These are phyloP conservation scores for Phalaenopsis aphrodite DNA, from an alignment of 106 monocot genomes.

Conservation along the genomic window DNA sequence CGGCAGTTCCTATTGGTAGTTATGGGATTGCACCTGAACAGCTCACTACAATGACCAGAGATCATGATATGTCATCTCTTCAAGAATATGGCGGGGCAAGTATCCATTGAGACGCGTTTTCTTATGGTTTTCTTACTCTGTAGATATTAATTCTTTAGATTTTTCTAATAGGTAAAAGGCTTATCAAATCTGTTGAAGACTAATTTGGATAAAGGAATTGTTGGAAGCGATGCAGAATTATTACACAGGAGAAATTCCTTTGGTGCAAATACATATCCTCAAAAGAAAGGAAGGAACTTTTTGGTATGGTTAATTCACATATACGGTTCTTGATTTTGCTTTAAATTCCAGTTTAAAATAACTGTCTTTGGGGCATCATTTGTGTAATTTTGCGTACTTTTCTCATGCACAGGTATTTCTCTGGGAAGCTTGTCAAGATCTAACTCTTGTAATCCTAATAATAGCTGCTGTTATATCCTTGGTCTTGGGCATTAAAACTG, in stretches of 20 bases:
- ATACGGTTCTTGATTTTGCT: neutral
- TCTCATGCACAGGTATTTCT: constrained; percentile 49
- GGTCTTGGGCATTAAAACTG: constrained; percentile 77
- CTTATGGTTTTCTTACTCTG: neutral
- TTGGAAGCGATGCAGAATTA: constrained; percentile 64
- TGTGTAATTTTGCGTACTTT: neutral
- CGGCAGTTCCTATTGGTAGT: constrained; percentile 16
- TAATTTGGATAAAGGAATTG: constrained; percentile 62
- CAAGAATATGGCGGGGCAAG: constrained; percentile 81
- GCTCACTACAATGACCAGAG: constrained; percentile 62
- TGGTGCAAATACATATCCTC: constrained; percentile 86
- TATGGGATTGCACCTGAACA: constrained; percentile 58
- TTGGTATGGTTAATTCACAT: constrained; percentile 37
- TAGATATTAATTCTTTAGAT: neutral
- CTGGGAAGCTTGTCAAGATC: constrained; percentile 89
- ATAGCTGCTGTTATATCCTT: constrained; percentile 77
- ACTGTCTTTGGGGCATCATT: neutral
- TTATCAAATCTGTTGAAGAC: constrained; percentile 51
- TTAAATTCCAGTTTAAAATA: constrained; percentile 2
- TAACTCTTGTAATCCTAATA: constrained; percentile 84
- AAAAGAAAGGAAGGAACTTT: constrained; percentile 82
- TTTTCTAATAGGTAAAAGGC: constrained; percentile 42
- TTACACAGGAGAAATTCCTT: constrained; percentile 48
- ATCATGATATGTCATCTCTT: constrained; percentile 53
- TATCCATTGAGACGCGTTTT: neutral